Evolutionary conservation across 768 basidiomycete genomes (phyloP), one percentile per base, ranked within the genome.

Genomic region (Trametes meyenii): DNA sequence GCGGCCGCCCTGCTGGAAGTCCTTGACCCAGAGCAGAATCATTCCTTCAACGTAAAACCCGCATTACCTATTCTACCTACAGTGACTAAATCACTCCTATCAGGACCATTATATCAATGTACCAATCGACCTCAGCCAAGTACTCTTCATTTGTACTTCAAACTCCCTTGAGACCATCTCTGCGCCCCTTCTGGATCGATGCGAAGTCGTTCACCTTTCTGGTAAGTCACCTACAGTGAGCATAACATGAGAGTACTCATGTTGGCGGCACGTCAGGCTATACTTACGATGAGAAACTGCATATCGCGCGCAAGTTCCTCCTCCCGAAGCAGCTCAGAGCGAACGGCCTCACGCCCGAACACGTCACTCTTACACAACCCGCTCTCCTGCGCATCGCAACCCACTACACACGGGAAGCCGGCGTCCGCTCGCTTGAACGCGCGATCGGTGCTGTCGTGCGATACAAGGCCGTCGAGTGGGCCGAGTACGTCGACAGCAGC

Each of bases 51-150:
- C 70, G 90, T 87, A 53, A 62, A 83, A 73, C 5, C 2, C 17
- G 45, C 7, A 2, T 45, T 36, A 39, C 38, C 3, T 3, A 11
- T 0, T 23, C 1, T 19, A 26, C 3, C 6, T 16, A 17, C 23
- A 19, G 17, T 33, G 48, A 10, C 19, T 38, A 50, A 39, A 48
- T 26, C 55, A 55, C 7, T 60, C 65, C 72, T 21, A 33, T 68
- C 29, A 92, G 85, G 95, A 97, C 73, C 95, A 97, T 75, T 96
- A 94, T 69, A 83, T 95, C 70, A 93, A 94, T 62, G 87, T 92
- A 11, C 92, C 93, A 1, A 83, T 96, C 54, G 92, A 96, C 67
- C 82, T 96, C 51, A 90, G 88, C 56, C 92, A 92, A 70, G 86
- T 96, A 14, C 79, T 96, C 19, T 96, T 97, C 74, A 90, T 97